Evolutionary conservation across 305 asterid species (phyloP).

Genomic region (Ajuga reptans): DNA sequence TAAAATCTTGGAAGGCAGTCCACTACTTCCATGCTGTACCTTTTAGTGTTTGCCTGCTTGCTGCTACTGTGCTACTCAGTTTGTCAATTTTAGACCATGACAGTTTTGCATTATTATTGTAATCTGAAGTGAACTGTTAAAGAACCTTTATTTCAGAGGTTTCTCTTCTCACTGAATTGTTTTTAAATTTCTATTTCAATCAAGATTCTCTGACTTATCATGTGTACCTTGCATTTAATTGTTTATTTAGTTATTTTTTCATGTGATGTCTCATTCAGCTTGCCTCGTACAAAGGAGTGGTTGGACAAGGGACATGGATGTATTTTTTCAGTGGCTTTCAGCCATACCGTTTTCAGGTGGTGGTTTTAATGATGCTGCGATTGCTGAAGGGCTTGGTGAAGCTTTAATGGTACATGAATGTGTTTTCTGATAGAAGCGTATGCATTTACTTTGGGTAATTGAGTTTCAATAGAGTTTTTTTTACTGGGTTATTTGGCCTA

Average conservation of each 20-base stretch:
- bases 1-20: neutral
- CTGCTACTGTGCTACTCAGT: neutral
- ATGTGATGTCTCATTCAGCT: slow-evolving; percentile 39
- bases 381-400: slow-evolving; percentile 97
- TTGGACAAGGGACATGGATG: slow-evolving; percentile 86
- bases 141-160: neutral
- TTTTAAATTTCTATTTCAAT: neutral
- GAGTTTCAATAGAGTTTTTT: neutral
- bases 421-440: slow-evolving; percentile 1
- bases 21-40: neutral
- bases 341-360: slow-evolving; percentile 77
- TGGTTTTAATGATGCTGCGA: slow-evolving; percentile 86
- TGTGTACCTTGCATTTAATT: slow-evolving; percentile 17
- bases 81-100: neutral
- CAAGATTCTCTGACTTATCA: neutral
- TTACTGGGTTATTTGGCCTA: too few relatives aligned
- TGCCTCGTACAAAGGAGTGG: slow-evolving; percentile 85
- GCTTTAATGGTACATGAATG: slow-evolving; percentile 65
- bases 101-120: neutral
- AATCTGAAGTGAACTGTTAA: neutral
- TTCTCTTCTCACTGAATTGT: neutral
- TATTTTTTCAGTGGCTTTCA: slow-evolving; percentile 83
- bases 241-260: neutral
- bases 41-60: neutral
- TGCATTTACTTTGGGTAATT: neutral